Base-by-base conservation (phyloP, 2,329 filamentous ascomycete species). In the Aspergillus niger region DNA sequence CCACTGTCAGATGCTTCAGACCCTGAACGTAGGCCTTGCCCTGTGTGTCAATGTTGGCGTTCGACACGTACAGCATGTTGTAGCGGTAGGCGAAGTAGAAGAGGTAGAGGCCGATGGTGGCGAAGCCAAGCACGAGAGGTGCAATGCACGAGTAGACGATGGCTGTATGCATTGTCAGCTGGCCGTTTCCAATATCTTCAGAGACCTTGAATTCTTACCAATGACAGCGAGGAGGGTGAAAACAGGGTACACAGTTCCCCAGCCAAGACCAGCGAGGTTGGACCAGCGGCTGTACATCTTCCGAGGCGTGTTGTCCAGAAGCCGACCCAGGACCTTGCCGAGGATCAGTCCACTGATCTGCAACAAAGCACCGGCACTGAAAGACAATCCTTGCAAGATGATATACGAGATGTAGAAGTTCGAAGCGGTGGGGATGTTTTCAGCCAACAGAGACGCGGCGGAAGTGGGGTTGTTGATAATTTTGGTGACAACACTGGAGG, bases 361-460 rank as follows among this genome's bases (percentile, higher is more conserved):
- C 2, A 96, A 82, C 5, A 98, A 77, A 1, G 90, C 85, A 50
- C 88, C 85, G 0, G 91, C 85, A 3, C 92, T 90, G 63, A 94
- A 87, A 1, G 89, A 89, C 60, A 98, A 77, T 36, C 94, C 96
- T 76, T 98, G 95, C 2, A 99, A 86, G 32, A 98, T 86, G 66
- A 99, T 96, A 79, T 98, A 99, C 0, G 90, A 91, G 20, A 98
- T 89, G 76, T 97, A 99, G 73, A 98, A 96, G 78, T 96, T 98
- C 62, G 92, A 93, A 0, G 92, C 88, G 58, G 86, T 88, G 17
- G 95, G 95, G 5, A 99, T 82, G 60, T 91, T 89, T 15, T 82
- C 71, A 0, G 92, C 89, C 3, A 97, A 82, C 41, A 96, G 77
- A 0, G 74, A 77, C 0, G 91, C 86, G 6, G 87, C 85, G 0